Evolutionary conservation across 768 basidiomycete genomes (phyloP), one percentile per base, ranked within the genome.

Genomic region (Suillus subaureus): DNA sequence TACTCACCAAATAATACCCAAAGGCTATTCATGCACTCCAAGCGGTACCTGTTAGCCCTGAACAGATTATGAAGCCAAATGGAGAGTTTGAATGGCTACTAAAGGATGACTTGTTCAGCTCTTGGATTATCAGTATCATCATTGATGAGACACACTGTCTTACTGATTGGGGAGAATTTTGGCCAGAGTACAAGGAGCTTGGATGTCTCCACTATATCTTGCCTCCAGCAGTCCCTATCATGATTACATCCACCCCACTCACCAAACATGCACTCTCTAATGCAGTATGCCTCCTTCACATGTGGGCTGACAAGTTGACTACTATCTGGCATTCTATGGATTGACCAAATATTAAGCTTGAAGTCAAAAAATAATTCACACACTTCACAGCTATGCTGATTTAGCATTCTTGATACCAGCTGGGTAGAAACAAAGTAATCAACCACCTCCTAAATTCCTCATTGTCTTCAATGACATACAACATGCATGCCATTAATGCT

Each of bases 71-170:
- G 66, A 31, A 68, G 13, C 64, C 61, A 12, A 42, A 43, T 9
- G 52, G 67, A 5, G 37, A 49, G 5, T 73, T 69, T 39, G 66
- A 67, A 39, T 61, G 49, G 33, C 35, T 69, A 11, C 67, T 68
- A 49, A 69, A 66, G 45, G 39, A 67, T n/a, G 28, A 12, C n/a
- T n/a, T 45, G 9, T 70, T 72, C 49, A 65, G 49, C 1, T 61
- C 57, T 13, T 0, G 45, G 3, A 26, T 73, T 12, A 66, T 70
- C 26, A 64, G 66, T 33, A 40, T 75, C 3, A 55, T 75, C 4
- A 60, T 70, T 37, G 74, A 75, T 43, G 74, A 75, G 61, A 69
- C 61, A 2, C 73, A 74, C 52, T 69, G 45, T 23, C 45, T 47
- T 23, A 47, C 45, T n/a, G 11, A 47, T n/a, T 47, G 45, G 74